A percentile compares a stretch with the other conserved stretches of the same genome.
Conservation (phyloP, 192 early-diverging fungal genomes). For the Coemansia reversa region DNA sequence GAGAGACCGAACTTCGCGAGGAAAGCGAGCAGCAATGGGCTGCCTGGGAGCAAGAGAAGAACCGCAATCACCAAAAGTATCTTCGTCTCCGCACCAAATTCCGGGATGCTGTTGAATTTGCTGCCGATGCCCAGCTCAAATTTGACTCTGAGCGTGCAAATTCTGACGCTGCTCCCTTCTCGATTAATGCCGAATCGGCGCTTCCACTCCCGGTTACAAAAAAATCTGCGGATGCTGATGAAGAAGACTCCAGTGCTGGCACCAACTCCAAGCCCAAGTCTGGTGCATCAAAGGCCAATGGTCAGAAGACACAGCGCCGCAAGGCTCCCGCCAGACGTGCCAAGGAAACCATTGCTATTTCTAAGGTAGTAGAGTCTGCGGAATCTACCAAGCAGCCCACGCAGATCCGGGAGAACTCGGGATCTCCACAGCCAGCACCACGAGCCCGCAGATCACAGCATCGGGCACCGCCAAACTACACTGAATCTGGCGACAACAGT, state of each 20-base stretch:
- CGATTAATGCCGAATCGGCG: background rate
- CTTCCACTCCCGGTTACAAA: background rate
- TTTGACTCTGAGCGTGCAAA: constrained; percentile 28
- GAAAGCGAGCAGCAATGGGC: constrained; percentile 44
- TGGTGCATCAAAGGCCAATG: constrained; percentile 5
- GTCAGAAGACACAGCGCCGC: constrained; percentile 10
- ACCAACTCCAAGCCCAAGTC: constrained; percentile 5
- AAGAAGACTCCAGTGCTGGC: constrained; percentile 1
- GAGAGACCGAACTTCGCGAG: constrained; percentile 49
- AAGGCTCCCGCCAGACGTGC: constrained; percentile 15
- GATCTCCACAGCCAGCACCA: background rate
- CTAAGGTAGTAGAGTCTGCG: background rate
- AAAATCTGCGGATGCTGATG: background rate
- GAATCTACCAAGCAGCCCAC: background rate
- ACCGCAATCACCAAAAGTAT: constrained; percentile 41
- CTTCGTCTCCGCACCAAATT: constrained; percentile 33
- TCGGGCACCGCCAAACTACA: constrained; percentile 22
- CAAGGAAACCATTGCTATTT: background rate
- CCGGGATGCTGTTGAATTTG: constrained; percentile 40
- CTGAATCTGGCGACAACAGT: constrained; percentile 24
- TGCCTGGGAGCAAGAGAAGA: constrained; percentile 46
- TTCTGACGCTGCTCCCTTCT: background rate
- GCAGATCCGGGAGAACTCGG: background rate
- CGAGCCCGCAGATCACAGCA: background rate
- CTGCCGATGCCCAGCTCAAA: constrained; percentile 25